A percentile compares a stretch with the other conserved stretches of the same genome.
phyloP scores from a whole-genome alignment of 2,329 filamentous ascomycete genomes.

The Xylariales sp. region DNA sequence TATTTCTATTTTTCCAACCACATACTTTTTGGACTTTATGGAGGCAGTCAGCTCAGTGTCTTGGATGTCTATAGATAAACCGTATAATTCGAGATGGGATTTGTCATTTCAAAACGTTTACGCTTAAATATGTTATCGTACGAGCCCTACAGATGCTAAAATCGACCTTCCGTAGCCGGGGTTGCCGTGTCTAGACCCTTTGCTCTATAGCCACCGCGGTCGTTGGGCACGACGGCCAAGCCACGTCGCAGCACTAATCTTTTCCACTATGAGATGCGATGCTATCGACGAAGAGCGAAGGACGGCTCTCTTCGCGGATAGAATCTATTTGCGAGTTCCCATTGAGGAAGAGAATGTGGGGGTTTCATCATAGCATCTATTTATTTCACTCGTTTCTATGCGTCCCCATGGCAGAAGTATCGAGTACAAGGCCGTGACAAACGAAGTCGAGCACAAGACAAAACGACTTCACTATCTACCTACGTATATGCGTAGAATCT shows the following conservation, averaged over 20 bases:
- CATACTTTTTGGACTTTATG: not conserved
- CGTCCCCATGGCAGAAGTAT: conserved; percentile 20
- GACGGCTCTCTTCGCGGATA: no score
- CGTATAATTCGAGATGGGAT: conserved; percentile 10
- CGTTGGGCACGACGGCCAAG: not conserved
- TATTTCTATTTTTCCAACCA: not conserved
- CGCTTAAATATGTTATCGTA: conserved; percentile 7
- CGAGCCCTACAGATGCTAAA: conserved; percentile 1
- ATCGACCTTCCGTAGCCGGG: not conserved
- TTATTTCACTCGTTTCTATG: not conserved
- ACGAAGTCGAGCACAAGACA: conserved; percentile 5
- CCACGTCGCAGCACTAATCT: not conserved
- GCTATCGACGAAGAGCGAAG: not conserved
- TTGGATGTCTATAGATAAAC: conserved; percentile 9
- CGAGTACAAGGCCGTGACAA: conserved; percentile 31
- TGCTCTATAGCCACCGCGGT: not conserved
- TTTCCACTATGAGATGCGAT: not conserved
- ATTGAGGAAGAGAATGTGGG: conserved; percentile 24
- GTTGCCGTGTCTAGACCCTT: not conserved
- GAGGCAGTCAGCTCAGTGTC: not conserved
- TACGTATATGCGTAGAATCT: conserved; percentile 23
- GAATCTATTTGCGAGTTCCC: conserved; percentile 7
- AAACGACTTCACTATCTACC: not conserved
- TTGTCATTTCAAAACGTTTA: conserved; percentile 23
- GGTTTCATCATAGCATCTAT: conserved; percentile 12